These are phyloP conservation scores for Viola pubescens DNA, from an alignment of 441 rosid species.

Conservation along the genomic window DNA sequence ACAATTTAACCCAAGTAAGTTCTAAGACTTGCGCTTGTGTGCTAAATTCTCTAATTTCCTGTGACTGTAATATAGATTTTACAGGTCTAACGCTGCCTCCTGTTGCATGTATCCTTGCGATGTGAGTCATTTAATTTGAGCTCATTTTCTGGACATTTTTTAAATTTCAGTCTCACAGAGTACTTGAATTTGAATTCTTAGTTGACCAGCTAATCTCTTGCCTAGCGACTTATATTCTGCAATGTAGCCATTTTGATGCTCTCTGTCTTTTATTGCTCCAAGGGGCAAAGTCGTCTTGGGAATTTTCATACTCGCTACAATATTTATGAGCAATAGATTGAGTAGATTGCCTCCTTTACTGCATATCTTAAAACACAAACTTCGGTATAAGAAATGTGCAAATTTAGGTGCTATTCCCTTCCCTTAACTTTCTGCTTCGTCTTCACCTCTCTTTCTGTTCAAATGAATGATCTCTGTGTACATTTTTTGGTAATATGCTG, in stretches of 20 bases:
- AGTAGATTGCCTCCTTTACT: too few relatives aligned
- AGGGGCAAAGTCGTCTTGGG: too few relatives aligned
- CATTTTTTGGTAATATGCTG: neutral
- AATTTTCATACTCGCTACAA: too few relatives aligned
- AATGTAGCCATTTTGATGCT: too few relatives aligned
- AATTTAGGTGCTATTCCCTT: neutral
- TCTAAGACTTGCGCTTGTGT: constrained; percentile 13
- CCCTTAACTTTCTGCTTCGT: neutral
- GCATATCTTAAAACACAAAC: too few relatives aligned
- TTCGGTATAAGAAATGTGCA: too few relatives aligned
- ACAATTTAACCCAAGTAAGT: constrained; percentile 90
- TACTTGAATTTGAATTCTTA: neutral
- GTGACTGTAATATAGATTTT: neutral
- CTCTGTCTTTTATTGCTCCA: too few relatives aligned
- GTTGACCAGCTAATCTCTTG: neutral
- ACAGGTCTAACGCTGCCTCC: neutral
- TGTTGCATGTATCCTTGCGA: neutral
- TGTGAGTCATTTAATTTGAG: neutral
- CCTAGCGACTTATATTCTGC: too few relatives aligned
- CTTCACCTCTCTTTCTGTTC: neutral
- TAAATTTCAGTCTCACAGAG: too few relatives aligned
- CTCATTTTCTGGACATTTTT: neutral
- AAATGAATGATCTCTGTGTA: neutral
- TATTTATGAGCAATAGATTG: too few relatives aligned
- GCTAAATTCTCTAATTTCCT: neutral